phyloP scores from a whole-genome alignment of 2,329 filamentous ascomycete species.

The Beauveria caledonica region DNA sequence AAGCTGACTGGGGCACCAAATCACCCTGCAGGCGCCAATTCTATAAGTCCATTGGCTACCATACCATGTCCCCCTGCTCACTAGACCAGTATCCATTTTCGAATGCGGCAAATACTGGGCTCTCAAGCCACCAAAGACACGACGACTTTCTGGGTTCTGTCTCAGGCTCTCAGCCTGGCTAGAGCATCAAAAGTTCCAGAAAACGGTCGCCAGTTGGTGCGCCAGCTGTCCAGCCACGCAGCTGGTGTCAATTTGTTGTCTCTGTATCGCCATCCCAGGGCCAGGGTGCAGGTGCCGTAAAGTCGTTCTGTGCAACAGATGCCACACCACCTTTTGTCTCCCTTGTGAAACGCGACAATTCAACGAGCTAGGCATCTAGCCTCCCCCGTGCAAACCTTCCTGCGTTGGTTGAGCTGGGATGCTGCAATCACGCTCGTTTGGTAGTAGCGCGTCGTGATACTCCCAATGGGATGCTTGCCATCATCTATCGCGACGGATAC shows the following conservation, averaged over 20 bases:
- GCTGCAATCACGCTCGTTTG: background rate
- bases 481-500: background rate
- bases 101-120: conserved; percentile 7
- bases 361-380: background rate
- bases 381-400: background rate
- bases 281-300: background rate
- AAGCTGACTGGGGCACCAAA: background rate
- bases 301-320: background rate
- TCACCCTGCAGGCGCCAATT: background rate
- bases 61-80: background rate
- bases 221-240: background rate
- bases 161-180: background rate
- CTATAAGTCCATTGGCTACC: background rate
- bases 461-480: conserved; percentile 2
- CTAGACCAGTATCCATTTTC: conserved; percentile 3
- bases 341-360: background rate
- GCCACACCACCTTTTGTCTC: background rate
- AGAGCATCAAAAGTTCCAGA: background rate
- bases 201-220: background rate
- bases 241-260: too few species aligned
- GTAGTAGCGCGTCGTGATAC: background rate
- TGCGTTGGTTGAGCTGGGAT: background rate
- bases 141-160: background rate
- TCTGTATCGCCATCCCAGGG: too few species aligned
- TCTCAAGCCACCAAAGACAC: background rate